Conservation (phyloP, 331 rosid species). For the Malus hybrid region DNA sequence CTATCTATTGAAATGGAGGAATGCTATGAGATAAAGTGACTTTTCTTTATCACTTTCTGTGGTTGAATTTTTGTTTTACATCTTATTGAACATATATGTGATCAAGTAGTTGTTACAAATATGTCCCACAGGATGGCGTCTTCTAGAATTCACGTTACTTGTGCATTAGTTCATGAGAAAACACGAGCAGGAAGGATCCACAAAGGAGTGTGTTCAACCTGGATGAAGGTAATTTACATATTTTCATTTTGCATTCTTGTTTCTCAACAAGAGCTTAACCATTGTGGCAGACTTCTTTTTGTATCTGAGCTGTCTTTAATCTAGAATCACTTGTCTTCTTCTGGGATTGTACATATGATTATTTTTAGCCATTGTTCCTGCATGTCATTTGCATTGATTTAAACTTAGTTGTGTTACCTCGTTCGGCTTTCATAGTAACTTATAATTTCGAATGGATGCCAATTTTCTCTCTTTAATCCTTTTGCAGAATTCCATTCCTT, state of each 20-base stretch:
- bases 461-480: background rate
- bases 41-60: background rate
- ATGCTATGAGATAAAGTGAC: background rate
- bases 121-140: constrained; percentile 61
- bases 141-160: constrained; percentile 86
- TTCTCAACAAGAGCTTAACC: background rate
- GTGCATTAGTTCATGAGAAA: constrained; percentile 80
- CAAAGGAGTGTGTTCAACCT: constrained; percentile 90
- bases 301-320: background rate
- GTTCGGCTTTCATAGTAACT: background rate
- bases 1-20: background rate
- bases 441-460: background rate
- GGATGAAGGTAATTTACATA: constrained; percentile 86
- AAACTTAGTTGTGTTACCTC: background rate
- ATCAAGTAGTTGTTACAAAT: background rate
- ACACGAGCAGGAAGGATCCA: constrained; percentile 82
- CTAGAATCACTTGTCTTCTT: background rate
- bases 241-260: constrained; percentile 10
- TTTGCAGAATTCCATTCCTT: constrained; percentile 62
- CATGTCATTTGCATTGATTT: background rate
- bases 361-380: background rate
- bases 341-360: background rate
- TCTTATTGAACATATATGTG: background rate
- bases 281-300: background rate
- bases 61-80: background rate